Percentiles rank a stretch among this genome's conserved stretches.
Evolutionary conservation across 768 basidiomycete species (phyloP).

Genomic region (Flagelloscypha sp.): DNA sequence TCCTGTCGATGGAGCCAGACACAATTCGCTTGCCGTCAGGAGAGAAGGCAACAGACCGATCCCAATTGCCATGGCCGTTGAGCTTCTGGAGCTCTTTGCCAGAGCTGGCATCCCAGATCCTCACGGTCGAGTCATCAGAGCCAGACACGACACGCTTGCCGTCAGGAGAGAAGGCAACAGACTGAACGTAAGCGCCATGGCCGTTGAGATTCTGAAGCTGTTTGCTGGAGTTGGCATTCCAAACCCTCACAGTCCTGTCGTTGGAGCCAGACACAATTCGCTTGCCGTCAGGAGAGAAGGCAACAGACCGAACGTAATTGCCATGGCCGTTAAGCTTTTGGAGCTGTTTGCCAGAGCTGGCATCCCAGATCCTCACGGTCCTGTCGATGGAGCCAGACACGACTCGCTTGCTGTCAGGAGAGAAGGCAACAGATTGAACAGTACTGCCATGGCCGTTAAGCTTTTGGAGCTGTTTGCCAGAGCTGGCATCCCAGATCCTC

Average conservation of each 20-base stretch:
- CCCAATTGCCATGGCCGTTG: too few species aligned
- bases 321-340: constrained; percentile 10
- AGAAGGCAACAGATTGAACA: constrained; percentile 8
- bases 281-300: constrained; percentile 13
- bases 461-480: not conserved
- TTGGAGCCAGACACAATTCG: constrained; percentile 14
- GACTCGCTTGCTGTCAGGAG: constrained; percentile 7
- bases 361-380: constrained; percentile 9
- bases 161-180: too few species aligned
- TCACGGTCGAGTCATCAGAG: too few species aligned
- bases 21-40: too few species aligned
- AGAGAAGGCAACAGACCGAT: too few species aligned
- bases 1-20: too few species aligned
- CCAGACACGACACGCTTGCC: too few species aligned
- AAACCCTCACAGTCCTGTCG: constrained; percentile 11
- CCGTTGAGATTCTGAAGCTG: too few species aligned
- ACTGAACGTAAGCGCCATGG: too few species aligned
- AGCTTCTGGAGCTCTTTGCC: too few species aligned
- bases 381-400: constrained; percentile 8
- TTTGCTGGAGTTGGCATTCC: too few species aligned
- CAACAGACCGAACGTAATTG: constrained; percentile 7
- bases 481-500: constrained; percentile 7
- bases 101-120: too few species aligned
- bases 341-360: constrained; percentile 5
- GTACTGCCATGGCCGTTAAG: not conserved